A percentile compares a stretch with the other conserved stretches of the same genome.
Conservation (phyloP, 352 stramenopile species). For the Lagenidium giganteum region DNA sequence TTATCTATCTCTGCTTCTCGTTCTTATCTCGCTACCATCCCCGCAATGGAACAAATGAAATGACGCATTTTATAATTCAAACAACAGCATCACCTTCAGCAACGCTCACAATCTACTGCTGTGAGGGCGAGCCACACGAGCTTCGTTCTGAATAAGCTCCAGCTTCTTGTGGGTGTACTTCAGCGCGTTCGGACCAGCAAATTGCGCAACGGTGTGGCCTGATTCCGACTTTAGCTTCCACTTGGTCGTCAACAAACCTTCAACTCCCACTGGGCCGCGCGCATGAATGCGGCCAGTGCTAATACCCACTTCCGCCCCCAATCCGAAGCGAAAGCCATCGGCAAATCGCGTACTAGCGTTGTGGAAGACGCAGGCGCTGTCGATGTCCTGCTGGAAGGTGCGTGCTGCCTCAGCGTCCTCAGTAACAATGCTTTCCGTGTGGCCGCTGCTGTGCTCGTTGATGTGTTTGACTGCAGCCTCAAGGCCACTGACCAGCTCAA, state of each 20-base stretch:
- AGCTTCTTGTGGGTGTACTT: slow-evolving; percentile 72
- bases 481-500: slow-evolving; percentile 88
- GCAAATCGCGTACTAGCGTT: slow-evolving; percentile 94
- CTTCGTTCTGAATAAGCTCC: slow-evolving; percentile 53
- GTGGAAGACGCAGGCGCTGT: slow-evolving; percentile 97
- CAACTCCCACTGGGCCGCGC: slow-evolving; percentile 92
- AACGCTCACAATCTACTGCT: slow-evolving; percentile 56
- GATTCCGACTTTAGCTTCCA: slow-evolving; percentile 88
- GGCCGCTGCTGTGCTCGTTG: slow-evolving; percentile 90
- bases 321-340: slow-evolving; percentile 96
- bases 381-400: slow-evolving; percentile 73
- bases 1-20: no score
- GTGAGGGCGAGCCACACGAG: slow-evolving; percentile 38
- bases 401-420: slow-evolving; percentile 73
- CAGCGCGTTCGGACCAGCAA: slow-evolving; percentile 34
- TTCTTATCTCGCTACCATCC: no score
- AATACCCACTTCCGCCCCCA: slow-evolving; percentile 97
- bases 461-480: slow-evolving; percentile 93
- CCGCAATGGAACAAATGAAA: no score
- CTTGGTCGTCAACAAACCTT: slow-evolving; percentile 96
- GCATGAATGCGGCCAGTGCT: slow-evolving; percentile 95
- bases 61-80: no score
- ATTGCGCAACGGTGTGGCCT: slow-evolving; percentile 69
- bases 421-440: slow-evolving; percentile 96
- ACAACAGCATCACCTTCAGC: no score